Evolutionary conservation across 2,329 filamentous ascomycete species (phyloP).

Genomic region (Macrophomina tecta): DNA sequence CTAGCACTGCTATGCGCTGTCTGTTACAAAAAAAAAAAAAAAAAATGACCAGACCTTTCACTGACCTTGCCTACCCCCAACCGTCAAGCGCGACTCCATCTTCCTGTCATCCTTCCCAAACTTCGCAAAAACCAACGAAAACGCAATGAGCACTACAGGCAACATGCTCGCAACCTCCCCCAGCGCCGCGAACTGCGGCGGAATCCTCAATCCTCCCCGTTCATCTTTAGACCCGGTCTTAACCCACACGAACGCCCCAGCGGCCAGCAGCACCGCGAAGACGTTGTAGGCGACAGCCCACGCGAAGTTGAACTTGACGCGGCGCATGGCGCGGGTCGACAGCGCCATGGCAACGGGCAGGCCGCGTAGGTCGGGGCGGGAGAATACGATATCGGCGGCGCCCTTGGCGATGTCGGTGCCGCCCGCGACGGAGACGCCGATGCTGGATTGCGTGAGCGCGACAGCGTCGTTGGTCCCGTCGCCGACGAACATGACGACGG

Average conservation of each 20-base stretch:
- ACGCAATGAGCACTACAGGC: slow-evolving; percentile 68
- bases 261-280: slow-evolving; percentile 69
- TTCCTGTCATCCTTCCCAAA: background rate
- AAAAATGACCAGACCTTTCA: background rate
- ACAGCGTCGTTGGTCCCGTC: slow-evolving; percentile 82
- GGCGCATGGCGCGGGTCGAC: slow-evolving; percentile 47
- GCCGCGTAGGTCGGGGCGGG: slow-evolving; percentile 62
- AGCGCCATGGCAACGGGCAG: slow-evolving; percentile 66
- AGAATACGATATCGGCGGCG: slow-evolving; percentile 73
- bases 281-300: slow-evolving; percentile 76
- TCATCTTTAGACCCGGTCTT: background rate
- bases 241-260: slow-evolving; percentile 67
- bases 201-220: slow-evolving; percentile 49
- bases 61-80: no score
- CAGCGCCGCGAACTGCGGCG: slow-evolving; percentile 69
- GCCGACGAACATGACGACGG: slow-evolving; percentile 71
- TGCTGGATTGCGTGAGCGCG: slow-evolving; percentile 71
- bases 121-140: slow-evolving; percentile 50
- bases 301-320: slow-evolving; percentile 67
- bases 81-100: background rate
- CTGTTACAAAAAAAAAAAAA: no score
- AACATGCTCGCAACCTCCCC: slow-evolving; percentile 77
- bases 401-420: slow-evolving; percentile 68
- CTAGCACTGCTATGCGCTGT: no score
- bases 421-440: slow-evolving; percentile 72